Base-by-base conservation (phyloP, 2,329 filamentous ascomycete genomes). In the Calonectria naviculata region DNA sequence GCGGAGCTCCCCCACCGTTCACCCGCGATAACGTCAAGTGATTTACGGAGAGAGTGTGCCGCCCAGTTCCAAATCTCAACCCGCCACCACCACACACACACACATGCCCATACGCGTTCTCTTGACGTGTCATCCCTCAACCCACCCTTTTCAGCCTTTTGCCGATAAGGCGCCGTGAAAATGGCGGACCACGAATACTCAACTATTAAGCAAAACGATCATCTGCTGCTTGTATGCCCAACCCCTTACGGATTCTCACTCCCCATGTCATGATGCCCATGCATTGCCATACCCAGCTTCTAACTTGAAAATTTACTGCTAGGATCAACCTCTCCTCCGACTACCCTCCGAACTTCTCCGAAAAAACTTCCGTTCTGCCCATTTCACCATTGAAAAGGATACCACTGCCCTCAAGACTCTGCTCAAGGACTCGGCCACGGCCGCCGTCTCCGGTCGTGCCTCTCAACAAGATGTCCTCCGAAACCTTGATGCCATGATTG, bases 291-390 rank as follows among this genome's bases (percentile, higher is more conserved):
- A 44, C 38, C 44, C 63, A 31, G 67, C 41, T 62, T 29, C 52
- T 54, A 36, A 70, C 61, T 31, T n/a, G 21, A 17, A 47, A 54
- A 12, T 26, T 26, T 75, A 96, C 38, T 36, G 49, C n/a, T 49
- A 79, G 95, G 97, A 99, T 81, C 96, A 98, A 89, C 93, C 96
- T 5, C 93, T 98, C 75, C 91, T 99, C 76, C 95, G 95, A 38
- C 91, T 98, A 26, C 97, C 97, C 21, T 93, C 96, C 84, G 97
- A 98, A 82, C 93, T 98, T 68, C 92, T 97, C 26, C 93, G 95
- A 67, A 96, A 97, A 82, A 98, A 97, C 85, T 97, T 98, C 85
- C 97, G 97, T 79, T 91, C 93, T 4, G 93, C 93, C 49, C 94
- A 95, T 81, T 92, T 93, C 79, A 87, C 90, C 74, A 90, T 95